Base-by-base conservation (phyloP, 768 basidiomycete genomes). In the Auricularia sp. region DNA sequence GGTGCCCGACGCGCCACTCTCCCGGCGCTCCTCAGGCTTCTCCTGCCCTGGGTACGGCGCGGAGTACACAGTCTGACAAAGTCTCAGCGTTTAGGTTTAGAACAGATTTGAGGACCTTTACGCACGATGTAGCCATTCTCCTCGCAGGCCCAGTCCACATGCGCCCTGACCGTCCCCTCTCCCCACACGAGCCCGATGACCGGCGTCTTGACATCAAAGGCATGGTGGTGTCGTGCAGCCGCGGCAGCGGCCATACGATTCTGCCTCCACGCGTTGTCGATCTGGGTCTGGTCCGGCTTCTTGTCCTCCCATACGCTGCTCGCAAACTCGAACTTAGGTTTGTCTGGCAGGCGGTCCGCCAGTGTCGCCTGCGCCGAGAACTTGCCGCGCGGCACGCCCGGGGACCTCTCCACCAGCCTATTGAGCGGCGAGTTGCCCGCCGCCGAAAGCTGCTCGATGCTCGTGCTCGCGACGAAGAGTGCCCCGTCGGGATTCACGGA, bases 271-370 rank as follows among this genome's bases (percentile, higher is more conserved):
- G 84, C 84, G 64, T 81, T 79, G 56, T 81, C 82, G 2, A 82
- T 75, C 66, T 81, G 70, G 3, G 74, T 68, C 56, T 83, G 80
- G 11, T 77, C 73, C 0, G 81, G 80, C 64, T 84, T 85, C 75
- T 85, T 85, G 72, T 85, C 83, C 68, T 85, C 83, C 81, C 81
- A 84, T 61, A 84, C 72, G 64, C 79, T 78, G 67, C 84, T 82
- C 14, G 74, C 76, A 65, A 84, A 82, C 71, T 84, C 83, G 67
- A 84, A 83, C 10, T 77, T 75, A 1, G 78, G 74, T 60, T 71
- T 74, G 36, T 79, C 79, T 0, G 83, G 80, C 11, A 81, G 76
- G 60, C 77, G 77, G 14, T 74, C 74, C 63, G 81, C 79, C 1
- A 82, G 79, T 0, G 83, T 84, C 35, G 76, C 78, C 68, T 85